phyloP scores from a whole-genome alignment of 352 stramenopile species.

The Phytophthora capsici region DNA sequence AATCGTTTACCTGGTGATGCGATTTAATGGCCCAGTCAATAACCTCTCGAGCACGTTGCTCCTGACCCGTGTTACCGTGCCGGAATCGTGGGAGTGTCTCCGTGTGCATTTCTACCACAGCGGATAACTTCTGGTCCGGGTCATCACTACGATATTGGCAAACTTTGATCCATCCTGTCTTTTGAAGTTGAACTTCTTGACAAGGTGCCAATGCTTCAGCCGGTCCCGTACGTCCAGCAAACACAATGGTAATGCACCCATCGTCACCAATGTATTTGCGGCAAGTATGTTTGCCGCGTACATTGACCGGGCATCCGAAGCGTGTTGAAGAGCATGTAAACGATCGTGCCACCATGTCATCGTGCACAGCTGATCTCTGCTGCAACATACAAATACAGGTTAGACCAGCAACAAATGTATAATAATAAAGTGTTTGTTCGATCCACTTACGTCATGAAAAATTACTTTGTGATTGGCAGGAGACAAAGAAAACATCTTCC shows the following conservation, averaged over 20 bases:
- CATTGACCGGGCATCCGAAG: slow-evolving; percentile 1
- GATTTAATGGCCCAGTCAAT: slow-evolving; percentile 18
- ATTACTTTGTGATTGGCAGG: neutral
- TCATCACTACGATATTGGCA: neutral
- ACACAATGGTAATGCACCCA: slow-evolving; percentile 28
- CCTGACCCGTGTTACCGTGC: slow-evolving; percentile 6
- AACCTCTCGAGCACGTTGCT: slow-evolving; percentile 11
- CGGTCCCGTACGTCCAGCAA: slow-evolving; percentile 10
- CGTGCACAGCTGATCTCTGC: slow-evolving; percentile 1
- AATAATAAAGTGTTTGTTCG: no score
- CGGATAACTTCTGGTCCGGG: neutral
- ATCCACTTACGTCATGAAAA: slow-evolving; percentile 11
- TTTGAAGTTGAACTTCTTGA: slow-evolving; percentile 28
- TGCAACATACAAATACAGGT: neutral
- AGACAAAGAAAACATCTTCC: slow-evolving; percentile 29
- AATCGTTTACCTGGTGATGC: slow-evolving; percentile 16
- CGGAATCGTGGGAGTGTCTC: slow-evolving; percentile 22
- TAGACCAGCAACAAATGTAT: neutral
- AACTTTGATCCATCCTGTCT: slow-evolving; percentile 36
- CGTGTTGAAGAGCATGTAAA: slow-evolving; percentile 25
- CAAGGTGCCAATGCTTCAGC: neutral
- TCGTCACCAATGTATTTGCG: slow-evolving; percentile 27
- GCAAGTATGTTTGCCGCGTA: slow-evolving; percentile 27
- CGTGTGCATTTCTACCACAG: slow-evolving; percentile 25
- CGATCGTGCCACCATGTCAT: slow-evolving; percentile 16